Percentiles rank a stretch among this genome's conserved stretches.
Evolutionary conservation across 768 basidiomycete species (phyloP).

Genomic region (Fomitopsis serialis): DNA sequence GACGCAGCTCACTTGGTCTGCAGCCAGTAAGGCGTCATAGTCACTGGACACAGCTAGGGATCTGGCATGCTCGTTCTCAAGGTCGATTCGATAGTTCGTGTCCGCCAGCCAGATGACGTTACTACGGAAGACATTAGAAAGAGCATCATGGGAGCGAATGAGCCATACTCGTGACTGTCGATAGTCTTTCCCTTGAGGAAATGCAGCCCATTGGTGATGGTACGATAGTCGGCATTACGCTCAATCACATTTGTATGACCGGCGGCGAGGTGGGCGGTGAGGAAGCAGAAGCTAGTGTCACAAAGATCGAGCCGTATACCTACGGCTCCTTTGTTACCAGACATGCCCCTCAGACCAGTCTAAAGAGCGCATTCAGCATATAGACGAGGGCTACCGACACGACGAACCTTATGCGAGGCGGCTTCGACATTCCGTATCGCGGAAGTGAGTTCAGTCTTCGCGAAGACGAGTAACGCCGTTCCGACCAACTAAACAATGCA

Average conservation of each 20-base stretch:
- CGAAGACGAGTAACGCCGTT: constrained; percentile 83
- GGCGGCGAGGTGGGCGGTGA: constrained; percentile 96
- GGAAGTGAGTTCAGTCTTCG: constrained; percentile 69
- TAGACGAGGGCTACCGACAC: background rate
- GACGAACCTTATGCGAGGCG: constrained; percentile 81
- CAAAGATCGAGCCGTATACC: constrained; percentile 89
- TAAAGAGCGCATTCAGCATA: constrained; percentile 21
- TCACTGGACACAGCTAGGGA: constrained; percentile 58
- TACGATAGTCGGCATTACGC: constrained; percentile 87
- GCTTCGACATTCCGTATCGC: constrained; percentile 92
- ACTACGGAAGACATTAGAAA: constrained; percentile 34
- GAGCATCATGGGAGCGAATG: background rate
- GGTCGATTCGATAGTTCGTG: constrained; percentile 89
- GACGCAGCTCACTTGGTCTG: constrained; percentile 71
- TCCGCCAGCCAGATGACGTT: constrained; percentile 94
- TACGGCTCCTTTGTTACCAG: constrained; percentile 95
- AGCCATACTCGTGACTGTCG: constrained; percentile 74
- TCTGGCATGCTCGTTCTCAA: constrained; percentile 79
- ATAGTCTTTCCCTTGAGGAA: constrained; percentile 91
- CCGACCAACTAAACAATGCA: constrained; percentile 73
- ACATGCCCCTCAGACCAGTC: constrained; percentile 91
- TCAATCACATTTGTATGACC: constrained; percentile 88
- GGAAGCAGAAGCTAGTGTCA: constrained; percentile 90
- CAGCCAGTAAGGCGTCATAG: constrained; percentile 67
- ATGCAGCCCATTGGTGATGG: constrained; percentile 77